Conservation (phyloP, 2,329 filamentous ascomycete genomes). For the Claviceps sp. region DNA sequence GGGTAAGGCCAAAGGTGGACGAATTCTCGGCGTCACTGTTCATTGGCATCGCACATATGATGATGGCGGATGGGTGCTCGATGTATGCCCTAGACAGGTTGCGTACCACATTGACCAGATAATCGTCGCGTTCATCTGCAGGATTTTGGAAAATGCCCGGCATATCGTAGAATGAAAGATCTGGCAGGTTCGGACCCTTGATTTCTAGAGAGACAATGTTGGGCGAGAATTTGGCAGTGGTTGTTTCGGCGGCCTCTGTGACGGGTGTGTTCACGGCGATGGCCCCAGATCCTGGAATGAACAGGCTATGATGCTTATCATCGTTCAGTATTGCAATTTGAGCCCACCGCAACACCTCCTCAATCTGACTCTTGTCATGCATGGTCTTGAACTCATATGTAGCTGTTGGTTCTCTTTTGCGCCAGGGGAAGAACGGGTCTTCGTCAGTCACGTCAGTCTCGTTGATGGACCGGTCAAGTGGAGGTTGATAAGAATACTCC, state of each 20-base stretch:
- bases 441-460: conserved; percentile 33
- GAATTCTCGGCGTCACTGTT: conserved; percentile 68
- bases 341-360: conserved; percentile 56
- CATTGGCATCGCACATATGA: conserved; percentile 67
- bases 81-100: conserved; percentile 62
- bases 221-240: conserved; percentile 60
- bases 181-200: conserved; percentile 53
- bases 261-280: conserved; percentile 22
- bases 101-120: conserved; percentile 58
- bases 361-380: conserved; percentile 46
- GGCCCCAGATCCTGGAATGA: conserved; percentile 36
- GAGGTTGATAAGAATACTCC: conserved; percentile 45
- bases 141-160: conserved; percentile 69
- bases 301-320: conserved; percentile 34
- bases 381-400: conserved; percentile 51
- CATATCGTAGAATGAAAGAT: conserved; percentile 73
- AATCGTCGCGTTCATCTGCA: conserved; percentile 48
- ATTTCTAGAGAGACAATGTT: conserved; percentile 72
- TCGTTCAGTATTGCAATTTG: conserved; percentile 70
- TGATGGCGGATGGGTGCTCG: conserved; percentile 52
- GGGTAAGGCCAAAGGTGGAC: conserved; percentile 52
- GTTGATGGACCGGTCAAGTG: conserved; percentile 23
- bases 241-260: conserved; percentile 24
- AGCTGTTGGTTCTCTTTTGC: conserved; percentile 27
- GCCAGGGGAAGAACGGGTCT: conserved; percentile 55